phyloP scores from a whole-genome alignment of 306 rosid genomes.

The Coriaria nepalensis region DNA sequence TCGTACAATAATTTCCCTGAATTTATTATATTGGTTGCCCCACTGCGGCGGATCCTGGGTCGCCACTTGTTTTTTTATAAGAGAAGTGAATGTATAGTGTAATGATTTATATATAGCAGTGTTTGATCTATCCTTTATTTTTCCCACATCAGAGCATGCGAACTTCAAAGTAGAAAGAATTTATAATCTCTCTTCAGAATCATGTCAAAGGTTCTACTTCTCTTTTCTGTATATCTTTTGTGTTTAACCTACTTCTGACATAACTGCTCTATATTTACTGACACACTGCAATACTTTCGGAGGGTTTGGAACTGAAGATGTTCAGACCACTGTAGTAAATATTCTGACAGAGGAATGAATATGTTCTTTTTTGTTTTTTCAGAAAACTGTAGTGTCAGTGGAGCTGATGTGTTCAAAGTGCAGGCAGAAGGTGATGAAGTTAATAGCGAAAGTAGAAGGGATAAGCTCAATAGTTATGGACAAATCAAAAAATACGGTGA shows the following conservation, averaged over 20 bases:
- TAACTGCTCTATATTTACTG: constrained; percentile 9
- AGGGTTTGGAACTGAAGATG: neutral
- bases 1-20: no score
- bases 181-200: constrained; percentile 9
- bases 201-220: constrained; percentile 37
- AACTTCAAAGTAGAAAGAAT: no score
- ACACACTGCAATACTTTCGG: constrained; percentile 23
- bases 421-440: constrained; percentile 41
- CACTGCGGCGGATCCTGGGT: no score
- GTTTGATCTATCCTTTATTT: constrained; percentile 9
- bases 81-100: neutral
- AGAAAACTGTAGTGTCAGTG: constrained; percentile 44
- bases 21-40: no score
- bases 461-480: constrained; percentile 31
- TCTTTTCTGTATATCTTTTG: neutral
- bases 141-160: no score
- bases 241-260: constrained; percentile 1
- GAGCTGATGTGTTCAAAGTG: constrained; percentile 42
- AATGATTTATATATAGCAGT: constrained; percentile 6
- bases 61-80: no score
- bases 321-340: constrained; percentile 6
- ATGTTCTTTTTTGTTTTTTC: constrained; percentile 19
- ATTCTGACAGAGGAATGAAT: constrained; percentile 7
- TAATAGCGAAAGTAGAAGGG: constrained; percentile 32
- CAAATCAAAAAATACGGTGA: constrained; percentile 29